These are phyloP conservation scores for Metrosideros polymorpha DNA, from an alignment of 441 rosid species.

Conservation along the genomic window DNA sequence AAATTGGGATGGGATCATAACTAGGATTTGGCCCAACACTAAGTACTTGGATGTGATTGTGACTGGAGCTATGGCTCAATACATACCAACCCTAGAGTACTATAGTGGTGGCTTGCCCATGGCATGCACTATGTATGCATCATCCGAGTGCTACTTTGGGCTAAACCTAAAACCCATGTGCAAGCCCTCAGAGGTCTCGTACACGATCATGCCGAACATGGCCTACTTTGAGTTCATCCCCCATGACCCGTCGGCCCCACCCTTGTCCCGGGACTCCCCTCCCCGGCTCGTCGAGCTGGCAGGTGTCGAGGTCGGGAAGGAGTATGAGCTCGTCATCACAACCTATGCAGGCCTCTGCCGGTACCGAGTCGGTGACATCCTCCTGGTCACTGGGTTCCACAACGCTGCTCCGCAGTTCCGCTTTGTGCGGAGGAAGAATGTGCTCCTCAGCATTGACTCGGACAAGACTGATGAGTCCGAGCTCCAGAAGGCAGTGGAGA, in stretches of 20 bases:
- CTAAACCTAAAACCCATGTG: slow-evolving; percentile 57
- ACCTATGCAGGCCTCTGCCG: slow-evolving; percentile 58
- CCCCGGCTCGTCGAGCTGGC: slow-evolving; percentile 49
- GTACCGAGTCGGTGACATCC: slow-evolving; percentile 58
- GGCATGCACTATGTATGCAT: slow-evolving; percentile 71
- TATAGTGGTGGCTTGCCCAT: slow-evolving; percentile 52
- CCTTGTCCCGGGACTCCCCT: slow-evolving; percentile 18
- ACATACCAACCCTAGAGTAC: slow-evolving; percentile 50
- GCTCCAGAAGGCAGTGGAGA: slow-evolving; percentile 49
- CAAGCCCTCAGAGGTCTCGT: slow-evolving; percentile 54
- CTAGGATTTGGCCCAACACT: slow-evolving; percentile 63
- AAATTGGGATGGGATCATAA: slow-evolving; percentile 45
- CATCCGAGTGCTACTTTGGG: slow-evolving; percentile 72
- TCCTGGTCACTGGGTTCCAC: slow-evolving; percentile 43
- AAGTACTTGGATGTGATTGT: slow-evolving; percentile 63
- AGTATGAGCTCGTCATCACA: slow-evolving; percentile 52
- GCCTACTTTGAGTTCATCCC: slow-evolving; percentile 59
- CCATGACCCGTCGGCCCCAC: slow-evolving; percentile 12
- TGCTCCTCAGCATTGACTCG: slow-evolving; percentile 48
- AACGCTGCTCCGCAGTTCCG: slow-evolving; percentile 51
- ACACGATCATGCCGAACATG: slow-evolving; percentile 77
- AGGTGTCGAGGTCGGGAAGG: slow-evolving; percentile 38
- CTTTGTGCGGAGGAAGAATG: slow-evolving; percentile 55
- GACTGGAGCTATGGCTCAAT: slow-evolving; percentile 71
- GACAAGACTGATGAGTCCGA: slow-evolving; percentile 68